Evolutionary conservation across 2,329 filamentous ascomycete species (phyloP).

Genomic region (Saccharata proteae): DNA sequence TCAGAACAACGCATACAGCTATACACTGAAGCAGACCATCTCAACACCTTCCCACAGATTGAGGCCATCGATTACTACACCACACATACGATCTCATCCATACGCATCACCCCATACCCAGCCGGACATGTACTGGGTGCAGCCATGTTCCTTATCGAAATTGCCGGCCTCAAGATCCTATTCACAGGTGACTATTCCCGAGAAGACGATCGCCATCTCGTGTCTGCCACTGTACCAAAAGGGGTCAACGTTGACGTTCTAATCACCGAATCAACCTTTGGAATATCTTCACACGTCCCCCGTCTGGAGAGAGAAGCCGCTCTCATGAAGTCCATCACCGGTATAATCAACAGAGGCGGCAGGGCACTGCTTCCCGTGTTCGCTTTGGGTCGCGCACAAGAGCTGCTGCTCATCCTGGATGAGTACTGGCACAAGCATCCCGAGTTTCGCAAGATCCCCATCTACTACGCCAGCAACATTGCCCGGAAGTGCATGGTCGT

Average conservation of each 20-base stretch:
- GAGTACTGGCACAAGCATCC: conserved; percentile 91
- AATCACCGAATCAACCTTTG: conserved; percentile 95
- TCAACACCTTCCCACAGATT: conserved; percentile 85
- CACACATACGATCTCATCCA: conserved; percentile 91
- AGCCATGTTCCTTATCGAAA: conserved; percentile 96
- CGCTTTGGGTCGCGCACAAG: conserved; percentile 84
- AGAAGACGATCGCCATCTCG: conserved; percentile 88
- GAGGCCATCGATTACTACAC: conserved; percentile 98
- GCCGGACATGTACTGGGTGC: conserved; percentile 96
- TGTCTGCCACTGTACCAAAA: conserved; percentile 81
- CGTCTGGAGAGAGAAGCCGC: conserved; percentile 82
- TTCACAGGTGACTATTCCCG: conserved; percentile 97
- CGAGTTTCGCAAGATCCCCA: conserved; percentile 81
- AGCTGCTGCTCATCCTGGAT: conserved; percentile 85
- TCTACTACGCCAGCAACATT: conserved; percentile 94
- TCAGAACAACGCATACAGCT: conserved; percentile 54
- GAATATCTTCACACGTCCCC: conserved; percentile 86
- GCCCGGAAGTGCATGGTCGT: conserved; percentile 97
- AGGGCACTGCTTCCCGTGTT: conserved; percentile 92
- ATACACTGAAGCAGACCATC: conserved; percentile 90
- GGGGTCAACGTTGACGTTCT: conserved; percentile 89
- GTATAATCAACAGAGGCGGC: conserved; percentile 80
- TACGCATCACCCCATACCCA: conserved; percentile 92
- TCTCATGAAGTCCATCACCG: conserved; percentile 90
- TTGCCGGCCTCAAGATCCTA: conserved; percentile 89